Conservation (phyloP, 2,329 filamentous ascomycete genomes). For the Fulvia fulva region DNA sequence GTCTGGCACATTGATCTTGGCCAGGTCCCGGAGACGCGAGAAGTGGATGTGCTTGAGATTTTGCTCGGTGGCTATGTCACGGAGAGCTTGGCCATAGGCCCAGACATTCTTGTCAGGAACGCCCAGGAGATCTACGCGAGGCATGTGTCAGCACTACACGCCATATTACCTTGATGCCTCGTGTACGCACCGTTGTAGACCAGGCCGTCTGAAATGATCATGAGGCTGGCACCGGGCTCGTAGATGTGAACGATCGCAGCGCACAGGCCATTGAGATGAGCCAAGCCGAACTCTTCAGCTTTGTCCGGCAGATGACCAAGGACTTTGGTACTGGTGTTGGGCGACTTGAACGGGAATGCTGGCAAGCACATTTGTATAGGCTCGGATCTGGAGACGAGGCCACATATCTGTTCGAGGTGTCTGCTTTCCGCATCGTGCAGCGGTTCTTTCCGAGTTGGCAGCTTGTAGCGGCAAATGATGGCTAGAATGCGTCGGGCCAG, state of each 20-base stretch:
- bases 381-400: neutral
- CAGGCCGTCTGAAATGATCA: constrained; percentile 18
- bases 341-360: constrained; percentile 19
- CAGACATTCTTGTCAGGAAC: constrained; percentile 10
- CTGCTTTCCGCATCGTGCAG: neutral
- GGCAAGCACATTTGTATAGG: constrained; percentile 15
- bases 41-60: constrained; percentile 12
- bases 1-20: constrained; percentile 10
- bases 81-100: constrained; percentile 13
- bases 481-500: neutral
- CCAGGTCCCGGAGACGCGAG: constrained; percentile 15
- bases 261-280: constrained; percentile 11
- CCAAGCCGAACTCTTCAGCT: constrained; percentile 15
- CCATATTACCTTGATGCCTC: no score
- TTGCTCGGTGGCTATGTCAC: constrained; percentile 7
- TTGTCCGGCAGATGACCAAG: constrained; percentile 16
- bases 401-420: neutral
- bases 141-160: neutral
- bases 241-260: constrained; percentile 13
- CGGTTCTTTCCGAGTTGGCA: neutral
- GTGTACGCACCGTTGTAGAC: constrained; percentile 18
- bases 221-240: constrained; percentile 12
- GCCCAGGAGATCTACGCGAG: constrained; percentile 10
- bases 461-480: neutral
- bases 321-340: constrained; percentile 15